Evolutionary conservation across 2,329 filamentous ascomycete genomes (phyloP).

Genomic region (Didymellaceae sp.): DNA sequence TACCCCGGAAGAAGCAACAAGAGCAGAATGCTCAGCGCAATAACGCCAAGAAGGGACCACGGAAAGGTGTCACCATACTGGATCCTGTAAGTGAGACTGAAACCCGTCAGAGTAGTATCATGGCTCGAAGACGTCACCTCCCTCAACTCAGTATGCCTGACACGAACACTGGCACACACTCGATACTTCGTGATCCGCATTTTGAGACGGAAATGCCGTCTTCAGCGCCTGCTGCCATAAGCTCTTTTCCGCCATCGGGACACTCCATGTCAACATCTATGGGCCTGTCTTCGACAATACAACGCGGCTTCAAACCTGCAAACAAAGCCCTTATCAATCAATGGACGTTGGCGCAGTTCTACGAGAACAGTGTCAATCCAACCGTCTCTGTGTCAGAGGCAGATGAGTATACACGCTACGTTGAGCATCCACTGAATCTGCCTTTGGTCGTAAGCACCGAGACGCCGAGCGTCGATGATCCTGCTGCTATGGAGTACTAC

Average conservation of each 20-base stretch:
- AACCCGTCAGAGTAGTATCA: slow-evolving; percentile 27
- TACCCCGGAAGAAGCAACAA: slow-evolving; percentile 65
- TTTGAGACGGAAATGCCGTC: slow-evolving; percentile 41
- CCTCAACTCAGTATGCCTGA: slow-evolving; percentile 33
- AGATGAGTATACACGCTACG: slow-evolving; percentile 86
- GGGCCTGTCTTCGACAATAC: slow-evolving; percentile 32
- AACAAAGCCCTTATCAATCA: slow-evolving; percentile 85
- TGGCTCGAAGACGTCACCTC: slow-evolving; percentile 28
- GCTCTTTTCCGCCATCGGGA: slow-evolving; percentile 32
- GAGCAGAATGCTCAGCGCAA: slow-evolving; percentile 67
- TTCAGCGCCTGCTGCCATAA: slow-evolving; percentile 23
- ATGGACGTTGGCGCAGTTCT: slow-evolving; percentile 86
- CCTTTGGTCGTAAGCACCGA: slow-evolving; percentile 79
- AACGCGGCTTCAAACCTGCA: slow-evolving; percentile 56
- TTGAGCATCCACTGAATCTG: slow-evolving; percentile 85
- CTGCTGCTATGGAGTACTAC: slow-evolving; percentile 70
- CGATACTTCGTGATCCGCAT: slow-evolving; percentile 52
- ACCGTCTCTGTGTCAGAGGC: slow-evolving; percentile 77
- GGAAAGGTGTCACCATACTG: slow-evolving; percentile 74
- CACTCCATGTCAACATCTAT: slow-evolving; percentile 40
- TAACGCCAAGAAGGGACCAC: slow-evolving; percentile 65
- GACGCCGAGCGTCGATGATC: slow-evolving; percentile 58
- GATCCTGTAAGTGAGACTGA: slow-evolving; percentile 60
- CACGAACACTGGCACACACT: slow-evolving; percentile 49
- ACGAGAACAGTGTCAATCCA: slow-evolving; percentile 84